Evolutionary conservation across 2,329 filamentous ascomycete species (phyloP), one percentile per base, ranked within the genome.

Genomic region (Aspergillus brasiliensis): DNA sequence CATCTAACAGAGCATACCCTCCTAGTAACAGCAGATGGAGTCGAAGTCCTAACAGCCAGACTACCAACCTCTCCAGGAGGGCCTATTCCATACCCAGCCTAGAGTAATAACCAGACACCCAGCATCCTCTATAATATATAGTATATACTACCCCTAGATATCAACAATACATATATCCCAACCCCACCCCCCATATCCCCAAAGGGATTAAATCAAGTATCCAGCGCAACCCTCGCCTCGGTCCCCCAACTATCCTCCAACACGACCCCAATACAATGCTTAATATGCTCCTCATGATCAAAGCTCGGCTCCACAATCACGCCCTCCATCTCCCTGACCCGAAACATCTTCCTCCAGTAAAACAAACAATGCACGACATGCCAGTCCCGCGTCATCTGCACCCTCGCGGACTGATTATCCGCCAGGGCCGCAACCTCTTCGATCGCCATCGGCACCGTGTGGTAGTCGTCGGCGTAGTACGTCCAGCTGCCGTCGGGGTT

Each of bases 1-100:
- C 23, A 31, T 59, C 13, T 2, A 5, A 17, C 53, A 71, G 89
- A 93, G 75, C 90, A 93, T 71, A 92, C 90, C 2, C 77, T 93
- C 51, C 81, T 93, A n/a, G 89, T 93, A 2, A 93, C 90, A 0
- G 89, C 91, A 68, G 84, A 87, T 65, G 90, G 91, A 1, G 88
- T 91, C 4, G 90, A 93, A 75, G 80, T 93, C 37, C 73, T 93
- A 67, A 93, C 90, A 0, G 90, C 89, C 34, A 83, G 88, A 67
- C 77, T 83, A 40, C 80, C 82, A 57, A 81, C 88, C 70, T 92
- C 89, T 31, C 90, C 90, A 1, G 90, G 91, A 53, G 90, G 90
- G 1, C 81, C 87, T 7, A 77, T 89, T 3, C 76, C 83, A 1
- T 84, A 87, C 75, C 84, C 84, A 3, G 38, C 38, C 0, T 1